Conservation (phyloP, 352 stramenopile species). For the Blastocystis sp. region DNA sequence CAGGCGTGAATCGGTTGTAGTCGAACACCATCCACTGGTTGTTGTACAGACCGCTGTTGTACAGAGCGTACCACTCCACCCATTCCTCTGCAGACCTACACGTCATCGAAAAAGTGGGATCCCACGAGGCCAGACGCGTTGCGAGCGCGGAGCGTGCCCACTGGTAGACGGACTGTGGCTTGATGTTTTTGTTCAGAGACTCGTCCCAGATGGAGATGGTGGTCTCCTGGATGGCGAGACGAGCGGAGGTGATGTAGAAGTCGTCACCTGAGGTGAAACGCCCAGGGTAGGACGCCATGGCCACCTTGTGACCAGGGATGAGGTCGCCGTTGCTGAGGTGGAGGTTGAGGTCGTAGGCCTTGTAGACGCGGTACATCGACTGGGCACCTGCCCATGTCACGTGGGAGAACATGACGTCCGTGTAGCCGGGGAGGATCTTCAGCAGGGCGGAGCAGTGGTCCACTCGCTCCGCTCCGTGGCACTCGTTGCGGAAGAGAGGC, state of each 20-base stretch:
- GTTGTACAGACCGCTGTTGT: slow-evolving; percentile 74
- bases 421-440: slow-evolving; percentile 68
- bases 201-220: slow-evolving; percentile 68
- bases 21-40: slow-evolving; percentile 75
- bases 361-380: slow-evolving; percentile 72
- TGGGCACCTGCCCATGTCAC: slow-evolving; percentile 69
- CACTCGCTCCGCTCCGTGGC: slow-evolving; percentile 22
- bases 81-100: slow-evolving; percentile 64
- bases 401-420: slow-evolving; percentile 70
- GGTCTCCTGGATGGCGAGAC: slow-evolving; percentile 69
- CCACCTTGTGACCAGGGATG: slow-evolving; percentile 60
- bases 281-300: slow-evolving; percentile 70
- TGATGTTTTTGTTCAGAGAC: slow-evolving; percentile 68
- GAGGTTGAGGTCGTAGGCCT: slow-evolving; percentile 69
- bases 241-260: slow-evolving; percentile 70
- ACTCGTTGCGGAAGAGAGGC: background rate
- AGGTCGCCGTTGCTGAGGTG: slow-evolving; percentile 47
- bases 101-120: background rate
- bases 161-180: slow-evolving; percentile 67
- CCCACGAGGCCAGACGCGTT: background rate
- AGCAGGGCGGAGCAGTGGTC: slow-evolving; percentile 69
- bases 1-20: slow-evolving; percentile 67
- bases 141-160: slow-evolving; percentile 64
- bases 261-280: slow-evolving; percentile 71
- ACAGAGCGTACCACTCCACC: slow-evolving; percentile 67